Conservation (phyloP, 805 yeast species). For the Yarrowia keelungensis region DNA sequence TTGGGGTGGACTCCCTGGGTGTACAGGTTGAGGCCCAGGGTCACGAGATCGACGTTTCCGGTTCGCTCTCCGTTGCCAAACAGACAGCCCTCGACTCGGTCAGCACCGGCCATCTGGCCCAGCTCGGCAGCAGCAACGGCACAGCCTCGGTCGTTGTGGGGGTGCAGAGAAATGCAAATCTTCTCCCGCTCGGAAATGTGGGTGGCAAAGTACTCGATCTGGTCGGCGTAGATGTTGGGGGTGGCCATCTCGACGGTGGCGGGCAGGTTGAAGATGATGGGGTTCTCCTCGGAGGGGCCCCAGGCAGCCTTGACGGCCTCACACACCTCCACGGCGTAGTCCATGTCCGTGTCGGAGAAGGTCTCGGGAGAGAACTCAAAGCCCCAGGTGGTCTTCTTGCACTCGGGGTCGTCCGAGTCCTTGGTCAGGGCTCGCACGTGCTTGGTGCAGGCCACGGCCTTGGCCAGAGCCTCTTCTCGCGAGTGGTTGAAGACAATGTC, state of each 20-base stretch:
- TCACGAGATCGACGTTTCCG: slow-evolving; percentile 83
- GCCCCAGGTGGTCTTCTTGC: slow-evolving; percentile 66
- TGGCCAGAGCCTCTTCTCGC: slow-evolving; percentile 62
- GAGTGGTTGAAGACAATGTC: slow-evolving; percentile 70
- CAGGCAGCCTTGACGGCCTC: slow-evolving; percentile 79
- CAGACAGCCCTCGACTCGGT: slow-evolving; percentile 83
- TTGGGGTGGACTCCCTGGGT: slow-evolving; percentile 79
- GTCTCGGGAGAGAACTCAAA: slow-evolving; percentile 85
- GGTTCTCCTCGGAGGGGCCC: slow-evolving; percentile 68
- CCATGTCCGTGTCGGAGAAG: slow-evolving; percentile 72
- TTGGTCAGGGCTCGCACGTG: slow-evolving; percentile 72
- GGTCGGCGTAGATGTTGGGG: slow-evolving; percentile 85
- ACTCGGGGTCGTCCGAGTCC: slow-evolving; percentile 60
- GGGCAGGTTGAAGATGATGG: slow-evolving; percentile 80
- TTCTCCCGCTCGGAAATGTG: slow-evolving; percentile 70
- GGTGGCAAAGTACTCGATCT: slow-evolving; percentile 74
- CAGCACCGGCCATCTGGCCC: slow-evolving; percentile 85
- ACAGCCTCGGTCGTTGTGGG: slow-evolving; percentile 86
- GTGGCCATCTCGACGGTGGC: slow-evolving; percentile 85
- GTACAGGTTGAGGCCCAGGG: slow-evolving; percentile 76
- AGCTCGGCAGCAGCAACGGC: slow-evolving; percentile 89
- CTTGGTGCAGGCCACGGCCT: slow-evolving; percentile 68
- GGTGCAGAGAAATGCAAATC: slow-evolving; percentile 77
- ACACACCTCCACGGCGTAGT: slow-evolving; percentile 68
- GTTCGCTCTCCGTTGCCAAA: slow-evolving; percentile 90